phyloP scores from a whole-genome alignment of 768 basidiomycete genomes.

The Amanita polypyramis region DNA sequence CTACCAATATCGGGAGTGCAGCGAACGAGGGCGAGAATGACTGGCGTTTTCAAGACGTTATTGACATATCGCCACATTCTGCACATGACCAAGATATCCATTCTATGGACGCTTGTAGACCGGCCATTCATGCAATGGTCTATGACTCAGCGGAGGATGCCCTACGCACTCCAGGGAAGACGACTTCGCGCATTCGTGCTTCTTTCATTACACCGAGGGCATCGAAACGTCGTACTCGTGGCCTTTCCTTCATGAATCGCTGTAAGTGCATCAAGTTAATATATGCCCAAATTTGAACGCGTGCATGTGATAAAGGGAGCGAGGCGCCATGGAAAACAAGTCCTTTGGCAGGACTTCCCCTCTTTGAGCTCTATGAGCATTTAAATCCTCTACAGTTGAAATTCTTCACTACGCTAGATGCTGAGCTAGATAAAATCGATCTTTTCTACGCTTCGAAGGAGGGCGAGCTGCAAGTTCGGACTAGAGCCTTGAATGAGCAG shows the following conservation, averaged over 20 bases:
- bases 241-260: constrained; percentile 6
- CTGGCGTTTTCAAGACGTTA: not conserved
- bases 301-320: not conserved
- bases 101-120: not conserved
- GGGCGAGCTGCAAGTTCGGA: constrained; percentile 43
- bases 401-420: constrained; percentile 74
- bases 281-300: not conserved
- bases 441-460: constrained; percentile 70
- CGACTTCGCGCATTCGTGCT: not conserved
- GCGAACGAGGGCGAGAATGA: too few relatives aligned
- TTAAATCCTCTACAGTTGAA: constrained; percentile 50
- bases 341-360: constrained; percentile 19
- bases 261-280: constrained; percentile 1
- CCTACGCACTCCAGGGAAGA: not conserved
- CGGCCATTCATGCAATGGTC: not conserved
- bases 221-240: not conserved
- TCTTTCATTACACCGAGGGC: not conserved
- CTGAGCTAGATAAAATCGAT: constrained; percentile 78
- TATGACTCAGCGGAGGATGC: not conserved
- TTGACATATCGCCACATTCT: not conserved
- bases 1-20: constrained; percentile 8
- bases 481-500: constrained; percentile 48
- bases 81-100: not conserved
- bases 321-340: not conserved
- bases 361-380: constrained; percentile 39